A percentile compares a stretch with the other conserved stretches of the same genome.
Evolutionary conservation across 306 rosid species (phyloP).

Genomic region (Cucumis cinereus): DNA sequence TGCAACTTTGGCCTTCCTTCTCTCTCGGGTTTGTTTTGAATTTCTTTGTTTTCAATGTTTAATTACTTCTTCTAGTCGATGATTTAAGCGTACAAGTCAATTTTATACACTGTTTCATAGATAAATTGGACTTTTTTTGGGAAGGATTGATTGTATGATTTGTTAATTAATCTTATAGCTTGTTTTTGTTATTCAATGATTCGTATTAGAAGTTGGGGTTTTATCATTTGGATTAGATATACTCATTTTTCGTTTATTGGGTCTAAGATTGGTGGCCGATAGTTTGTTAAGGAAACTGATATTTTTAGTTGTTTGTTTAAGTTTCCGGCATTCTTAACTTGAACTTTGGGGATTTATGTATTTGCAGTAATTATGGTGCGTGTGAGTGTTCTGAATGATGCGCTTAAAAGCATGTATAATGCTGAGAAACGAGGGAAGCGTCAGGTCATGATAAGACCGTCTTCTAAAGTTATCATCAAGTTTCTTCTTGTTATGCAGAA

Average conservation of each 20-base stretch:
- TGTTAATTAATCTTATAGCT: not conserved
- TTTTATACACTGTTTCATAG: not conserved
- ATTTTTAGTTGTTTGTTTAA: not conserved
- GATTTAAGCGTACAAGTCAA: not conserved
- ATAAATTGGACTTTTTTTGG: not conserved
- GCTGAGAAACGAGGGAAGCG: slow-evolving; percentile 33
- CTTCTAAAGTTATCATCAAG: slow-evolving; percentile 28
- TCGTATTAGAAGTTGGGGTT: not conserved
- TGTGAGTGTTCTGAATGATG: slow-evolving; percentile 30
- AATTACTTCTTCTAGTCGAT: not conserved
- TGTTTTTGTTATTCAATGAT: not conserved
- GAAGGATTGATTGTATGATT: not conserved
- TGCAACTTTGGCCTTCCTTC: not conserved
- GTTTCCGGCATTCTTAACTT: not conserved
- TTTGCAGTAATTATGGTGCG: slow-evolving; percentile 24
- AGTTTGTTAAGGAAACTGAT: not conserved
- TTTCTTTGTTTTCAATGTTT: too few relatives aligned
- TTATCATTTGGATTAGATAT: too few relatives aligned
- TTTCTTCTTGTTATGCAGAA: slow-evolving; percentile 37
- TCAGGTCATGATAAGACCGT: slow-evolving; percentile 34
- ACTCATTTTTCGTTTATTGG: not conserved
- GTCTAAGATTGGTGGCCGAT: not conserved
- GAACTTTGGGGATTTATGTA: not conserved
- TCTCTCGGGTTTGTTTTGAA: too few relatives aligned
- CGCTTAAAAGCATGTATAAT: slow-evolving; percentile 33